A percentile compares a stretch with the other conserved stretches of the same genome.
Evolutionary conservation across 331 rosid species (phyloP).

Genomic region (Pyrus hybrid): DNA sequence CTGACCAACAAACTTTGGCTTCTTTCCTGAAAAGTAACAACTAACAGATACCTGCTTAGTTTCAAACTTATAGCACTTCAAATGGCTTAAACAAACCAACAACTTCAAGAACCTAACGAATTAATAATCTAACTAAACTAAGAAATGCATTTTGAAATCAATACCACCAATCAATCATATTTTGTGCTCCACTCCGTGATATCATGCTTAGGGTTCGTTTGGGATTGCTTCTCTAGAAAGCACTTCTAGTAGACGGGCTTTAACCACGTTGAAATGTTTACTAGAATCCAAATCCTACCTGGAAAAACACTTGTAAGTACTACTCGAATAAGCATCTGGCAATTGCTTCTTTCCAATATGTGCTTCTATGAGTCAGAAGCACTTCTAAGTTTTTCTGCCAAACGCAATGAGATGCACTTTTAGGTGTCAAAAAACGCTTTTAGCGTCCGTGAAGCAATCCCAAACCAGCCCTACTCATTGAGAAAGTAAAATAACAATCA

Average conservation of each 20-base stretch:
- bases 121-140: background rate
- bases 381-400: too few relatives aligned
- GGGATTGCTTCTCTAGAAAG: too few relatives aligned
- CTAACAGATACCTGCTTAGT: background rate
- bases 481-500: background rate
- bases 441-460: too few relatives aligned
- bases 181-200: background rate
- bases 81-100: background rate
- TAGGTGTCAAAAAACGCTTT: too few relatives aligned
- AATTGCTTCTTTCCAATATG: too few relatives aligned
- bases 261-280: too few relatives aligned
- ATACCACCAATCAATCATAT: background rate
- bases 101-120: background rate
- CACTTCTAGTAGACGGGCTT: too few relatives aligned
- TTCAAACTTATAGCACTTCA: background rate
- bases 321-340: too few relatives aligned
- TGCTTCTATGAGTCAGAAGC: too few relatives aligned
- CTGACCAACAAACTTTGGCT: conserved; percentile 66
- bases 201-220: background rate
- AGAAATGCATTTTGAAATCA: background rate
- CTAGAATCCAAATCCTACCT: too few relatives aligned
- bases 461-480: background rate
- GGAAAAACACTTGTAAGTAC: too few relatives aligned
- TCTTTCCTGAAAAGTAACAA: conserved; percentile 46
- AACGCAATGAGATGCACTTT: too few relatives aligned